Evolutionary conservation across 139 green algal genomes (phyloP).

Genomic region (Tetraselmis chui): DNA sequence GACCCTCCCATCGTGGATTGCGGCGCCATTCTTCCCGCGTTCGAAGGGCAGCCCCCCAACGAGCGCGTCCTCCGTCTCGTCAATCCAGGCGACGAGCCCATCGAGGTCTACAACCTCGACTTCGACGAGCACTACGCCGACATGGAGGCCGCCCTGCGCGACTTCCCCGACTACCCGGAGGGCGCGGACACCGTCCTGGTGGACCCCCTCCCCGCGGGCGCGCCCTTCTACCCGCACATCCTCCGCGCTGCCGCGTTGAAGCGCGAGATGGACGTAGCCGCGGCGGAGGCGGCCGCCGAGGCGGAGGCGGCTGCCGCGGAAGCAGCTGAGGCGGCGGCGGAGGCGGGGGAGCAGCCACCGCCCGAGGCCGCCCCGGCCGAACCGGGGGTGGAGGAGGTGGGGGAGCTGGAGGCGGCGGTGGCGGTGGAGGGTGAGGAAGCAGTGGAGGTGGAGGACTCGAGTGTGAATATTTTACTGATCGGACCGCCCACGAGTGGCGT

Average conservation of each 20-base stretch:
- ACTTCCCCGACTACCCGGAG: conserved; percentile 6
- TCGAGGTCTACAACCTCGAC: conserved; percentile 65
- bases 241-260: background rate
- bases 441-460: conserved; percentile 12
- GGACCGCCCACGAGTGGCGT: conserved; percentile 18
- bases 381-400: conserved; percentile 19
- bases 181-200: conserved; percentile 27
- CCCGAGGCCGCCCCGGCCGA: too few relatives aligned
- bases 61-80: conserved; percentile 33
- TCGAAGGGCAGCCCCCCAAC: conserved; percentile 34
- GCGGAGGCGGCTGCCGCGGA: conserved; percentile 1
- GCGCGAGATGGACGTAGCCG: background rate
- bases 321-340: background rate
- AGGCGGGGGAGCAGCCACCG: too few relatives aligned
- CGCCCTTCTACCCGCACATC: conserved; percentile 48
- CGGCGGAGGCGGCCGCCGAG: background rate
- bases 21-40: conserved; percentile 53
- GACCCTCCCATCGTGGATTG: conserved; percentile 42
- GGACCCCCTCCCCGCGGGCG: conserved; percentile 36
- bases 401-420: conserved; percentile 29
- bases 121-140: conserved; percentile 55
- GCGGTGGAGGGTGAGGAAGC: conserved; percentile 32
- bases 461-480: conserved; percentile 31
- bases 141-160: conserved; percentile 55
- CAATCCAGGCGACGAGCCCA: conserved; percentile 47